Evolutionary conservation across 2,329 filamentous ascomycete species (phyloP), one percentile per base, ranked within the genome.

Genomic region (Aaosphaeria arxii): DNA sequence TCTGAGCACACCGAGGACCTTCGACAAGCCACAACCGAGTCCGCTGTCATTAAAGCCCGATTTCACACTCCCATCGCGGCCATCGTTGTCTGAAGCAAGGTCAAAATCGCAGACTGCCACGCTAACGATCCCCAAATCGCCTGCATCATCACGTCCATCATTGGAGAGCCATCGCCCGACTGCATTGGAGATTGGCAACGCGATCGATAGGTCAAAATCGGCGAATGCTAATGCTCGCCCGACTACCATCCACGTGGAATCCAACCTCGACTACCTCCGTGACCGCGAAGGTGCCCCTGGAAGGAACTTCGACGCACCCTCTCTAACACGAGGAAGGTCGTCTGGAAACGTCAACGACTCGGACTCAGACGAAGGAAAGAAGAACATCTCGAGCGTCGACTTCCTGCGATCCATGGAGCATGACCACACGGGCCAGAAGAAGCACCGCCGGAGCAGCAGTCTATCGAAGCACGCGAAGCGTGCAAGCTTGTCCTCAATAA

Each of bases 191-290:
- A 63, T 82, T 6, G 73, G 82, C 6, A 83, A 86, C 35, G 72
- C 78, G 0, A 67, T 85, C 6, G 74, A 72, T 35, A 74, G 83
- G 30, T 81, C 84, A 1, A 84, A 80, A 61, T 86, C 86, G 28
- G 80, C 83, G n/a, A 82, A 83, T 56, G 69, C 79, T 57, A 84
- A 86, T 52, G 79, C 83, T 46, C 81, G 92, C 41, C 92, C 92
- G 63, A 78, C 84, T 1, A 96, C 91, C 67, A 88, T 89, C 32
- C 89, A 91, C 65, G 80, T 95, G 4, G 88, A 91, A 58, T 88
- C 88, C 0, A 91, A 87, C 62, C 77, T 94, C 45, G 91, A 95
- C 50, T 90, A 89, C 61, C 76, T 95, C 13, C 85, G 89, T 24
- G 90, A 94, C 58, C 81, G 84, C 44, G 91, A 95, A 63, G 77